Evolutionary conservation across 345 rosid genomes (phyloP).

Genomic region (Citrus mangshanensis): DNA sequence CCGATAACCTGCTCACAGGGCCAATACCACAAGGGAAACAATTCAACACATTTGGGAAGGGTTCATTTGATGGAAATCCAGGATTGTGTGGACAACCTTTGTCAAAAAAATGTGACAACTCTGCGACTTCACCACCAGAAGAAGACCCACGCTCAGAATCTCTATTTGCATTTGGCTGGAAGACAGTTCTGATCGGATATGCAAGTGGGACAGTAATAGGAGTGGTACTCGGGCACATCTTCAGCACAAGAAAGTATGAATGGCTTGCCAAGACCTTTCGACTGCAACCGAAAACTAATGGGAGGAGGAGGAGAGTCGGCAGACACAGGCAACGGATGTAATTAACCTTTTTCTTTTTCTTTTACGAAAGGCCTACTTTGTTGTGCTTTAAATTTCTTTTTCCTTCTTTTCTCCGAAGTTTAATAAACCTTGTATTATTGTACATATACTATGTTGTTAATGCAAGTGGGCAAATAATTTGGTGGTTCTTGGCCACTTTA

Average conservation of each 20-base stretch:
- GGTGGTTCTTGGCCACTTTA: not conserved
- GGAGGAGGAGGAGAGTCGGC: not conserved
- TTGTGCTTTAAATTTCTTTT: too few relatives aligned
- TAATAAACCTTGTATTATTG: too few relatives aligned
- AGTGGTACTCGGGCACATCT: conserved; percentile 6
- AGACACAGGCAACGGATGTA: not conserved
- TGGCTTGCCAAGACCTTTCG: conserved; percentile 11
- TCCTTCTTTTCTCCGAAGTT: too few relatives aligned
- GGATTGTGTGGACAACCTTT: not conserved
- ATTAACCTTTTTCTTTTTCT: not conserved
- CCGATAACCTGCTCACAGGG: not conserved
- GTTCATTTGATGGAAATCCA: not conserved
- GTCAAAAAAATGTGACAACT: not conserved
- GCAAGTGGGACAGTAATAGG: conserved; percentile 14
- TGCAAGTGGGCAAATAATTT: not conserved
- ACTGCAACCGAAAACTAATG: not conserved
- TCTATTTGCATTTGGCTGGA: not conserved
- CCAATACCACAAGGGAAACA: not conserved
- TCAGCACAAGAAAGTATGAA: not conserved
- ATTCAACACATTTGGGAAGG: not conserved
- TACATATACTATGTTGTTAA: not conserved
- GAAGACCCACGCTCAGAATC: not conserved
- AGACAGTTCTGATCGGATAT: conserved; percentile 4
- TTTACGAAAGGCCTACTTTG: too few relatives aligned
- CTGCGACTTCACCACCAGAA: not conserved